Conservation (phyloP, 495 filamentous ascomycete genomes). For the Neohortaea acidophila region DNA sequence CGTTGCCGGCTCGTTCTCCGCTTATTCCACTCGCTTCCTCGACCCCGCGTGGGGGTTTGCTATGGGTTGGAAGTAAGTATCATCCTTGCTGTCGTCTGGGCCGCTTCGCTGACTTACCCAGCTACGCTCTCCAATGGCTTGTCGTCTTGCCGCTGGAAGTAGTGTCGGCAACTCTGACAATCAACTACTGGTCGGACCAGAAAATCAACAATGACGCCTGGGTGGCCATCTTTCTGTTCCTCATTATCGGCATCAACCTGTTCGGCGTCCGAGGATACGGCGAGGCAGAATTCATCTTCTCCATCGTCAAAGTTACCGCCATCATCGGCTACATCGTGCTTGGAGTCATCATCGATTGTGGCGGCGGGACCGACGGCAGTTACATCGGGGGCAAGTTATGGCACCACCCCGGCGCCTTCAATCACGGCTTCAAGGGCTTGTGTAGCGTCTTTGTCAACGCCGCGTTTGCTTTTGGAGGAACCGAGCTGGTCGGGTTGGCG, state of each 20-base stretch:
- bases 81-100: background rate
- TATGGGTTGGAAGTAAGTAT: constrained; percentile 83
- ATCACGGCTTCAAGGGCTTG: constrained; percentile 86
- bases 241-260: constrained; percentile 26
- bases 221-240: constrained; percentile 39
- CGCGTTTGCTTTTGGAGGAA: constrained; percentile 83
- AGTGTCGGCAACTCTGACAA: constrained; percentile 76
- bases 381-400: constrained; percentile 81
- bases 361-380: constrained; percentile 55
- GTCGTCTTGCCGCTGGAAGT: constrained; percentile 77
- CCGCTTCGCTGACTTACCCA: constrained; percentile 18
- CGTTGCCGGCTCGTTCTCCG: constrained; percentile 81
- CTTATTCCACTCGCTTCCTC: constrained; percentile 81
- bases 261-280: constrained; percentile 29
- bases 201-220: constrained; percentile 57
- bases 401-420: constrained; percentile 72
- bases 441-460: constrained; percentile 89
- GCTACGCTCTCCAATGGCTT: constrained; percentile 87
- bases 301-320: constrained; percentile 56
- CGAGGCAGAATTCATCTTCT: constrained; percentile 29
- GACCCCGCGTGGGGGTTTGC: constrained; percentile 96
- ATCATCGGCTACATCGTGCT: constrained; percentile 39
- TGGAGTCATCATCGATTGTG: constrained; percentile 29
- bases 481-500: constrained; percentile 83
- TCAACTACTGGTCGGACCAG: constrained; percentile 61